A percentile compares a stretch with the other conserved stretches of the same genome.
phyloP scores from a whole-genome alignment of 2,329 filamentous ascomycete genomes.

The Ophiosphaerella narmari region DNA sequence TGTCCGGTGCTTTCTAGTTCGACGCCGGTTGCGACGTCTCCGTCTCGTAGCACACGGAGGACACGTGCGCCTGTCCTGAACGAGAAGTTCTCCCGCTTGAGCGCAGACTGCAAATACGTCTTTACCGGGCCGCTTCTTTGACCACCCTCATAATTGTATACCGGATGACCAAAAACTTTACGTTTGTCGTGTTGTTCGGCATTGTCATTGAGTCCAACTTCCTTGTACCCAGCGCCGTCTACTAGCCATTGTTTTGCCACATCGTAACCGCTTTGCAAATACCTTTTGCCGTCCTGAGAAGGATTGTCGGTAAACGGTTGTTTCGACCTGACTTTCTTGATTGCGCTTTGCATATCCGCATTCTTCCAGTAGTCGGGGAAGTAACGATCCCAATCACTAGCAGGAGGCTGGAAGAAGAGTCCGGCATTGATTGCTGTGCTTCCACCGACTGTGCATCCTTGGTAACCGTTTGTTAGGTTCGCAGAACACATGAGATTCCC shows the following conservation, averaged over 20 bases:
- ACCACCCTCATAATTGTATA: constrained; percentile 56
- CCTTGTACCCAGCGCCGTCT: constrained; percentile 52
- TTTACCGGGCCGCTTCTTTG: constrained; percentile 56
- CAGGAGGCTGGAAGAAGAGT: constrained; percentile 59
- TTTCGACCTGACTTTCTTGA: constrained; percentile 50
- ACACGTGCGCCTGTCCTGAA: constrained; percentile 53
- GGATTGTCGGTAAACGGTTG: constrained; percentile 53
- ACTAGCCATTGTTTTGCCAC: constrained; percentile 58
- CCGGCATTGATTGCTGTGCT: constrained; percentile 61
- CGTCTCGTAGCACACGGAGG: constrained; percentile 50
- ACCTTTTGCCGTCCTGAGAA: constrained; percentile 52
- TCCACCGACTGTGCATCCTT: constrained; percentile 59
- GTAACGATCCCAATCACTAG: constrained; percentile 58
- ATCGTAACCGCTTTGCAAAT: constrained; percentile 55
- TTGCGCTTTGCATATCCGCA: constrained; percentile 54
- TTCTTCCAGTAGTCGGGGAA: constrained; percentile 58
- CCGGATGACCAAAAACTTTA: constrained; percentile 55
- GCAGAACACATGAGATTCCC: constrained; percentile 48
- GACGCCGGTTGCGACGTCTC: constrained; percentile 50
- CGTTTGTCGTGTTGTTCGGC: constrained; percentile 51
- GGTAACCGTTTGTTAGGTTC: constrained; percentile 50
- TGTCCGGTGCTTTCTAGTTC: constrained; percentile 43
- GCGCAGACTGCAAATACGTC: constrained; percentile 58
- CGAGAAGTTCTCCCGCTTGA: constrained; percentile 35
- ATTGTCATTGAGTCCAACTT: constrained; percentile 54